These are phyloP conservation scores for Pseudogymnoascus sp. DNA, from an alignment of 2,329 filamentous ascomycete genomes.

Conservation along the genomic window DNA sequence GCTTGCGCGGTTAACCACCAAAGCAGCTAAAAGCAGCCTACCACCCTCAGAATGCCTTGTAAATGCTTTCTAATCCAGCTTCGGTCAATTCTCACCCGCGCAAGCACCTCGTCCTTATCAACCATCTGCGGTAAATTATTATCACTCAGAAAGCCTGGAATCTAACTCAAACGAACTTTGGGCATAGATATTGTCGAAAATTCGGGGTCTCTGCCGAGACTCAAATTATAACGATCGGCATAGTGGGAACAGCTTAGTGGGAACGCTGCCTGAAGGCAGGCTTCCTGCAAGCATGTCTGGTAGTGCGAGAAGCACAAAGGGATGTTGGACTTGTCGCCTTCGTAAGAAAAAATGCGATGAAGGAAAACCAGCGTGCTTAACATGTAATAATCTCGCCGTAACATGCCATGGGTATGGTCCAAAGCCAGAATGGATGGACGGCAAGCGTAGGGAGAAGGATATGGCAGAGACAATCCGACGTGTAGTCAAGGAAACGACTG, in stretches of 20 bases:
- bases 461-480: slow-evolving; percentile 44
- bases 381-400: slow-evolving; percentile 32
- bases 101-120: background rate
- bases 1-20: slow-evolving; percentile 2
- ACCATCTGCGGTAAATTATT: background rate
- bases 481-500: slow-evolving; percentile 45
- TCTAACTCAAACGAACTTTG: slow-evolving; percentile 1
- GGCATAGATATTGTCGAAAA: background rate
- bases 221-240: background rate
- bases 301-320: slow-evolving; percentile 23
- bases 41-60: background rate
- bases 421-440: slow-evolving; percentile 10
- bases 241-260: background rate
- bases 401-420: slow-evolving; percentile 9
- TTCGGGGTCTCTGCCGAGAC: background rate
- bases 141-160: background rate
- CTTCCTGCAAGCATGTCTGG: background rate
- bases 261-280: background rate
- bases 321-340: slow-evolving; percentile 57
- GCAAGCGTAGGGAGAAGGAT: slow-evolving; percentile 31
- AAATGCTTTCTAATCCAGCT: background rate
- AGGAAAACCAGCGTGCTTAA: slow-evolving; percentile 48
- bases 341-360: slow-evolving; percentile 60
- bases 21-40: background rate
- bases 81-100: background rate